These are phyloP conservation scores for Nematodospora valgi DNA, from an alignment of 805 yeast genomes.

Conservation along the genomic window DNA sequence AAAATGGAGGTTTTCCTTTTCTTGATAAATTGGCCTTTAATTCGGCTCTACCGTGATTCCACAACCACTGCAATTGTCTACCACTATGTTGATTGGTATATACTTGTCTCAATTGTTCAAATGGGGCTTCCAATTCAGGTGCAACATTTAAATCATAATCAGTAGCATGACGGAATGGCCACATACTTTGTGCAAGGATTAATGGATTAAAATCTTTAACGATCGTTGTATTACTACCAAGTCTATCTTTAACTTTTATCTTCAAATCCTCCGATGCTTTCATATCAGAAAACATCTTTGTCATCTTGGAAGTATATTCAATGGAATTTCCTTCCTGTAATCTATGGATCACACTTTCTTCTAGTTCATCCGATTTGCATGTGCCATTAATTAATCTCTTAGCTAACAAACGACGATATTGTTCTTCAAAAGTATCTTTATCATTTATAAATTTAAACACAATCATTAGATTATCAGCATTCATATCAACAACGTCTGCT, in stretches of 20 bases:
- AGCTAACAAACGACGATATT: constrained; percentile 85
- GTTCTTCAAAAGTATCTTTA: constrained; percentile 91
- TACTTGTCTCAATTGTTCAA: constrained; percentile 62
- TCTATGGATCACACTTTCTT: constrained; percentile 78
- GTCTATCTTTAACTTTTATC: constrained; percentile 34
- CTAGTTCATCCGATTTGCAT: constrained; percentile 80
- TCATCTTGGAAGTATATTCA: constrained; percentile 90
- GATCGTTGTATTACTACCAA: constrained; percentile 13
- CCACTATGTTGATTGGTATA: constrained; percentile 80
- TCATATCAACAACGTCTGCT: constrained; percentile 68
- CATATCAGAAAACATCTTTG: constrained; percentile 95
- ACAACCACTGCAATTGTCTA: constrained; percentile 89
- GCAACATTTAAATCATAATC: constrained; percentile 58
- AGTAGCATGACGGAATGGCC: constrained; percentile 63
- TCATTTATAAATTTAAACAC: constrained; percentile 86
- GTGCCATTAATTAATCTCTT: constrained; percentile 85
- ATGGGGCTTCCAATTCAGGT: constrained; percentile 56
- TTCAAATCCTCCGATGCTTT: constrained; percentile 77
- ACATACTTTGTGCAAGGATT: constrained; percentile 82
- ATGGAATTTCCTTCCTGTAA: constrained; percentile 85
- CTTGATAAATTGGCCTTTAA: constrained; percentile 80
- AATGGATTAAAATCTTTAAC: constrained; percentile 61
- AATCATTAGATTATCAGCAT: constrained; percentile 80
- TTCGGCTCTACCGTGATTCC: constrained; percentile 93
- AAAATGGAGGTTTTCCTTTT: constrained; percentile 77